phyloP scores from a whole-genome alignment of 306 rosid genomes.

The Lathyrus tuberosus region DNA sequence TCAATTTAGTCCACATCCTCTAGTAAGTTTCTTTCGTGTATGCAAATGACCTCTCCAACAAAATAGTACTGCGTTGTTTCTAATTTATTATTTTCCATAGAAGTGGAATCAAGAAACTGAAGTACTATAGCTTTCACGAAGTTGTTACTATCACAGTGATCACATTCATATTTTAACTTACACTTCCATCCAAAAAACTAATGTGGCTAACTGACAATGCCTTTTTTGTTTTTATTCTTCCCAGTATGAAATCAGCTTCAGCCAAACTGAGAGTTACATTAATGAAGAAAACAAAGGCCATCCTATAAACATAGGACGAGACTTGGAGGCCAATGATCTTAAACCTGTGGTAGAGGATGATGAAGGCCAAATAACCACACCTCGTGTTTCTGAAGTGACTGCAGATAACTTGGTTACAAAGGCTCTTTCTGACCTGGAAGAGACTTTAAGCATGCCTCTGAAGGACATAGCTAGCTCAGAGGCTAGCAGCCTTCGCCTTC shows the following conservation, averaged over 20 bases:
- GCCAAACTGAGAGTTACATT: conserved; percentile 1
- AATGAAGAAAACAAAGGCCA: not conserved
- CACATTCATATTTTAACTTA: not conserved
- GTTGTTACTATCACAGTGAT: not conserved
- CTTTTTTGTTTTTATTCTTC: not conserved
- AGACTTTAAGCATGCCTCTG: conserved; percentile 27
- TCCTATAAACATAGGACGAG: too few species aligned
- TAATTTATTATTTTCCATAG: not conserved
- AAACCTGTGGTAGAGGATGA: not conserved
- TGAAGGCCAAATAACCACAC: not conserved
- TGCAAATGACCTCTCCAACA: not conserved
- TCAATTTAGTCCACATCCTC: not conserved
- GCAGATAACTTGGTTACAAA: conserved; percentile 8
- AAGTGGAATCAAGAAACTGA: not conserved
- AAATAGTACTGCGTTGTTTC: too few species aligned
- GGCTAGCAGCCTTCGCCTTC: conserved; percentile 16
- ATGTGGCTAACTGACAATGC: not conserved
- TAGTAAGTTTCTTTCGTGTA: conserved; percentile 32
- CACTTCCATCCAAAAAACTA: not conserved
- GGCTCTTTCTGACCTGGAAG: conserved; percentile 32
- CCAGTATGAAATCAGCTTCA: conserved; percentile 2
- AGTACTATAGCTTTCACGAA: not conserved
- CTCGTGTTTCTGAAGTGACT: conserved; percentile 7
- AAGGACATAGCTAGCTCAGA: conserved; percentile 41
- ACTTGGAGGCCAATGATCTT: too few species aligned